Evolutionary conservation across 1,284 basidiomycete species (phyloP).

Genomic region (Malassezia psittaci): DNA sequence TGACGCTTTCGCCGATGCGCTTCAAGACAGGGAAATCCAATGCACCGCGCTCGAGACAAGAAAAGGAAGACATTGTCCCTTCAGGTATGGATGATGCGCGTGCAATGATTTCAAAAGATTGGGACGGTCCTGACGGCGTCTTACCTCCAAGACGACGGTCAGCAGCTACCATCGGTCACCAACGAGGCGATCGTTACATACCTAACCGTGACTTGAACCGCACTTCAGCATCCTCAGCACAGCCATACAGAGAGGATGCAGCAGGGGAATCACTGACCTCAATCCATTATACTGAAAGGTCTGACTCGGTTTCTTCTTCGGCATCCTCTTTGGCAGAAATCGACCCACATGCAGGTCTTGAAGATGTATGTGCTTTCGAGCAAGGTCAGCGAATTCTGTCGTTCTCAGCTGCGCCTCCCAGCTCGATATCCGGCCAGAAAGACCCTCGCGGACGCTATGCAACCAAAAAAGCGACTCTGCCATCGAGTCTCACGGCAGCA

Average conservation of each 20-base stretch:
- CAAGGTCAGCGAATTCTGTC: constrained; percentile 49
- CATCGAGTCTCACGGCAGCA: constrained; percentile 35
- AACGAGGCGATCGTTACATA: constrained; percentile 44
- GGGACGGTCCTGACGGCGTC: constrained; percentile 30
- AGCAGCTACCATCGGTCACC: constrained; percentile 19
- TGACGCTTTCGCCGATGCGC: constrained; percentile 4
- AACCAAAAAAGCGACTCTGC: constrained; percentile 31
- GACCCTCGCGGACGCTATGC: constrained; percentile 43
- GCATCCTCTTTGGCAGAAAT: constrained; percentile 27
- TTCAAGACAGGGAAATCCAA: background rate
- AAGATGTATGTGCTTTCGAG: constrained; percentile 44
- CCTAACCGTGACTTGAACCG: constrained; percentile 37
- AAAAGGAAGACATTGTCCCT: constrained; percentile 21
- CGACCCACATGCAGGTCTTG: constrained; percentile 27
- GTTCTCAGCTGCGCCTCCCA: constrained; percentile 49
- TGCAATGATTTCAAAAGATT: constrained; percentile 27
- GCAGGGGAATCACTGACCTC: constrained; percentile 32
- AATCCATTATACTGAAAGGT: background rate
- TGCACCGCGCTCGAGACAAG: constrained; percentile 13
- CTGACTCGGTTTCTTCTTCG: background rate
- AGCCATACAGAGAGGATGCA: constrained; percentile 21
- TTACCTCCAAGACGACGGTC: constrained; percentile 20
- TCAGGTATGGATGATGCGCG: constrained; percentile 18
- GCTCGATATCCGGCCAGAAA: constrained; percentile 35
- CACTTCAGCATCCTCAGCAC: constrained; percentile 19